Base-by-base conservation (phyloP, 2,329 filamentous ascomycete species). In the Fusarium tuaranense region DNA sequence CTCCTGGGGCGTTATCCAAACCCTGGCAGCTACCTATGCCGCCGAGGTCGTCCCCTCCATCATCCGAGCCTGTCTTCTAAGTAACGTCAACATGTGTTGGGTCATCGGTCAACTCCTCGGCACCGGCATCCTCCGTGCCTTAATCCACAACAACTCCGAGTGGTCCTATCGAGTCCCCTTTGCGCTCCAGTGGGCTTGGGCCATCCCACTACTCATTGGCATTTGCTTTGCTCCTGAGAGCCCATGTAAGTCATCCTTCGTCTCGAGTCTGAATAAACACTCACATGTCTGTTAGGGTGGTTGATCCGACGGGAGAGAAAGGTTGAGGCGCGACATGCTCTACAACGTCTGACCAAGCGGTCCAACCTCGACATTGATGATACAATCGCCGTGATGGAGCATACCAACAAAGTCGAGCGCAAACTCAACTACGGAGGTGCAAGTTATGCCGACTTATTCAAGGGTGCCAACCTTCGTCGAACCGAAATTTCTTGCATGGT, bases 81-180 rank as follows among this genome's bases (percentile, higher is more conserved):
- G 80, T 7, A 84, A 84, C 61, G 80, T 83, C 59, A 86, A 86
- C 65, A 76, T 86, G 68, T 86, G 84, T 66, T 86, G 83, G 80
- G 78, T 83, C 12, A 81, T 85, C 12, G 85, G 85, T 1, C 84
- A 86, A 61, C 73, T 86, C 10, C 74, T 84, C 3, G 80, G 78
- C 0, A 80, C 81, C 0, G 82, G 81, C 0, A 81, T 86, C 5
- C 78, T 84, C 16, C 78, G 81, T 25, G 78, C 73, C 6, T 74
- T 86, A 4, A 66, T 83, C 9, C 68, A 78, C 36, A 72, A 78
- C 8, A 74, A 70, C 0, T 79, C 80, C 0, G 71, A 86, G 62
- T 77, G 75, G 75, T 69, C 75, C 5, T 77, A 75, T 69, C 48
- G 75, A 2, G 82, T 79, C 7, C 84, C 85, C 0, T 86, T 83